These are phyloP conservation scores for Ganoderma lingzhi DNA, from an alignment of 1,284 basidiomycete species.

Conservation along the genomic window DNA sequence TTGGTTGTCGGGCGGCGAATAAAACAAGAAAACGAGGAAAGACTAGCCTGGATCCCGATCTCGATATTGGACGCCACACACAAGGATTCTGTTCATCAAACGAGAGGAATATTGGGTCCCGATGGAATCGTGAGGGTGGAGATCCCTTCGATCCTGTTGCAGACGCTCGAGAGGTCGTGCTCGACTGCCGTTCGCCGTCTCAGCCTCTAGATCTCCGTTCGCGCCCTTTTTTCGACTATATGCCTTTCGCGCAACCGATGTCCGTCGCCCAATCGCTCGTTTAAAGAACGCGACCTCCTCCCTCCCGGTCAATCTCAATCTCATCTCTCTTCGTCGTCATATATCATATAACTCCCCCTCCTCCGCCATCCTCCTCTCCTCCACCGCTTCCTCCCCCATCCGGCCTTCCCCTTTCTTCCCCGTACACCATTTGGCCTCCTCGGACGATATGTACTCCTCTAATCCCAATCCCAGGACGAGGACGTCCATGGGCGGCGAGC, in stretches of 20 bases:
- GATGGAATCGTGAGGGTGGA: slow-evolving; percentile 13
- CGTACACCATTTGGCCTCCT: background rate
- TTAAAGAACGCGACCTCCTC: slow-evolving; percentile 14
- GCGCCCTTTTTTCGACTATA: slow-evolving; percentile 25
- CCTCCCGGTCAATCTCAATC: background rate
- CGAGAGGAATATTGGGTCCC: slow-evolving; percentile 29
- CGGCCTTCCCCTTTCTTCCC: background rate
- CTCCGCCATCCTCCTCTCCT: background rate
- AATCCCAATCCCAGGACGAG: background rate
- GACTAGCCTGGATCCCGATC: slow-evolving; percentile 17
- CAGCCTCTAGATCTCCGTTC: slow-evolving; percentile 12
- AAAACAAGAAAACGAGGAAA: slow-evolving; percentile 2
- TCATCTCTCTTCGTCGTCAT: background rate
- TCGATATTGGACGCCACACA: slow-evolving; percentile 25
- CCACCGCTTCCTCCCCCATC: background rate
- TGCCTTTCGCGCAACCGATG: slow-evolving; percentile 22
- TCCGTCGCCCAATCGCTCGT: slow-evolving; percentile 11
- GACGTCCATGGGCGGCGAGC: background rate
- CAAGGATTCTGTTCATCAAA: slow-evolving; percentile 29
- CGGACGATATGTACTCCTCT: slow-evolving; percentile 16
- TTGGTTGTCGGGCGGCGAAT: slow-evolving; percentile 10
- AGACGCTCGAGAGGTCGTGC: background rate
- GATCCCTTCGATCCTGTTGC: slow-evolving; percentile 14
- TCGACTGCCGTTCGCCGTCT: slow-evolving; percentile 12
- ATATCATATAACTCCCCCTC: background rate